Conservation (phyloP, 176 grass and related monocot species). For the Carex cristatella region DNA sequence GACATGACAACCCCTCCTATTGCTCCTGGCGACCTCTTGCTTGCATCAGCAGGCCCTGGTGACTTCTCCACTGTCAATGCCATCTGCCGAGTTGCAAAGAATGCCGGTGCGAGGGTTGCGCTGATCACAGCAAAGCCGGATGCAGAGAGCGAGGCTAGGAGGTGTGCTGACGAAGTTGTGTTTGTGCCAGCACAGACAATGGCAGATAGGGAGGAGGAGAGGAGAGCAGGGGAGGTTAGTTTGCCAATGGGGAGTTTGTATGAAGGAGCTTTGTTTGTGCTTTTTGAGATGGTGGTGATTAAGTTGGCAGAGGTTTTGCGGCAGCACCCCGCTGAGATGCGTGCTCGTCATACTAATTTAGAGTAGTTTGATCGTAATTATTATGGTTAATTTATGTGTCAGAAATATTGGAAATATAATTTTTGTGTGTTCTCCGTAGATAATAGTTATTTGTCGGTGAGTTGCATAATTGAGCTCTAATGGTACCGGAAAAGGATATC, state of each 20-base stretch:
- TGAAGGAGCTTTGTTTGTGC: slow-evolving; percentile 88
- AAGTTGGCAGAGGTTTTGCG: slow-evolving; percentile 39
- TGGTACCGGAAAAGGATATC: too few species aligned
- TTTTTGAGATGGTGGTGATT: slow-evolving; percentile 89
- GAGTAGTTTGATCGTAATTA: slow-evolving; percentile 26
- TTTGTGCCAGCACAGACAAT: slow-evolving; percentile 75
- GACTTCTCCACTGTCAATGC: slow-evolving; percentile 85
- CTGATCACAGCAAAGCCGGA: slow-evolving; percentile 59
- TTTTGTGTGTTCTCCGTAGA: background rate
- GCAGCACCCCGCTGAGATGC: slow-evolving; percentile 49
- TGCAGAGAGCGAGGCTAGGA: slow-evolving; percentile 28
- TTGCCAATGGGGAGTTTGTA: slow-evolving; percentile 96
- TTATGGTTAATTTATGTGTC: background rate
- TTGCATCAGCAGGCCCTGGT: slow-evolving; percentile 67
- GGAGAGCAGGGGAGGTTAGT: slow-evolving; percentile 22
- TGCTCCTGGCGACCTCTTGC: slow-evolving; percentile 42
- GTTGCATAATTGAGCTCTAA: background rate
- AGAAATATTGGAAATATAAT: background rate
- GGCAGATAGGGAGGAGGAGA: slow-evolving; percentile 43
- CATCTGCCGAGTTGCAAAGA: slow-evolving; percentile 61
- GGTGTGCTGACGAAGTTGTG: slow-evolving; percentile 45
- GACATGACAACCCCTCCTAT: slow-evolving; percentile 57
- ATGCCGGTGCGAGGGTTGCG: slow-evolving; percentile 46
- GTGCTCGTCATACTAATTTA: slow-evolving; percentile 58
- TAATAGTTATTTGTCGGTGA: background rate